Evolutionary conservation across 2,329 filamentous ascomycete species (phyloP), one percentile per base, ranked within the genome.

Genomic region (Epichloe gansuensis): DNA sequence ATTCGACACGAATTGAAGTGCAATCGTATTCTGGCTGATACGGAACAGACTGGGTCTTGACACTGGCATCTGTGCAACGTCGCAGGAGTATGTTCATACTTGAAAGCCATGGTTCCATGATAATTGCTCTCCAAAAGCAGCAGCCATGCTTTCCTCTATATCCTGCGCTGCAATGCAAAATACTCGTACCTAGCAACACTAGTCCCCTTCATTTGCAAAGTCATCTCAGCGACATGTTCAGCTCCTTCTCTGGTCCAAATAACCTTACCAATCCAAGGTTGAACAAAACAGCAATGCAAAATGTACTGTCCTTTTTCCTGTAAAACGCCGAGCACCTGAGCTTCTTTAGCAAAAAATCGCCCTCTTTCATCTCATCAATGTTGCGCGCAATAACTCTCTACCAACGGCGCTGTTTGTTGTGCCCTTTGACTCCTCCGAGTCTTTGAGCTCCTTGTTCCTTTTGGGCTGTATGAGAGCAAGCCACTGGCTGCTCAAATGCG

Each of bases 311-410:
- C 38, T 21, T 44, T 23, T 7, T 53, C 43, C 27, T 49, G 12
- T 40, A 38, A 50, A 53, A 53, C 51, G 51, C 51, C 51, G 21
- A 50, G 51, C 51, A 50, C 48, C 51, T 42, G 31, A 47, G 47
- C 51, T 51, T 23, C 49, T 38, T 40, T 15, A 15, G 40, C 49
- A 50, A 25, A 39, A 15, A 41, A 34, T 23, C 17, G 17, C 15
- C 51, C 7, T 51, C n/a, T 6, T 49, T 17, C 15, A 46, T 25
- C 27, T 25, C 34, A 38, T 40, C 42, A n/a, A 43, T 5, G 8
- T 34, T 45, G 13, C 6, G 23, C 23, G 12, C 42, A 43, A 17
- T 8, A 25, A 48, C 8, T 21, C 25, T 31, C 25, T 31, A 25
- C 11, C 5, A 34, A 34, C 8, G n/a, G 5, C 25, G 38, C 47